Evolutionary conservation across 805 yeast genomes (phyloP).

Genomic region (Lachancea fermentati): DNA sequence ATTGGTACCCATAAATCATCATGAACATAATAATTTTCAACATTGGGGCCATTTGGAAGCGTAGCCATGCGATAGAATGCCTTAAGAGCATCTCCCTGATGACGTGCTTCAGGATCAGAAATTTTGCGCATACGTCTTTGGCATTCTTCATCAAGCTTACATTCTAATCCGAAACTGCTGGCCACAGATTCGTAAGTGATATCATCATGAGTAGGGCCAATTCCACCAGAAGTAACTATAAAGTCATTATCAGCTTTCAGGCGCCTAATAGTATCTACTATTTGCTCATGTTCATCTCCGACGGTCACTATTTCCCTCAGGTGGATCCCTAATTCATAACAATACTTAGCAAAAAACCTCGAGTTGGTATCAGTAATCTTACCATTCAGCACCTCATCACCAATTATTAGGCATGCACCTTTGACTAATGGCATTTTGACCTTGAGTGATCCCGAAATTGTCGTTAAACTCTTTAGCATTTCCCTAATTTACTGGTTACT

Average conservation of each 20-base stretch:
- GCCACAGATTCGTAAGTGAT: slow-evolving; percentile 77
- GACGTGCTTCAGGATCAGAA: slow-evolving; percentile 33
- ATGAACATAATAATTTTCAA: slow-evolving; percentile 42
- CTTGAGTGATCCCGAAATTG: background rate
- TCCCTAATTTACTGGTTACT: background rate
- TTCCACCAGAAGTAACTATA: slow-evolving; percentile 57
- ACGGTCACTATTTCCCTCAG: slow-evolving; percentile 63
- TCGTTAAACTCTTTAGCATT: background rate
- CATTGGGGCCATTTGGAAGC: slow-evolving; percentile 49
- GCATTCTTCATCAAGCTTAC: slow-evolving; percentile 50
- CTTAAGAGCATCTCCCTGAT: slow-evolving; percentile 39
- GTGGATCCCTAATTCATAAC: slow-evolving; percentile 64
- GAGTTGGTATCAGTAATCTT: slow-evolving; percentile 80
- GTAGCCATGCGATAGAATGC: slow-evolving; percentile 80
- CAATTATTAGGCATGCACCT: slow-evolving; percentile 48
- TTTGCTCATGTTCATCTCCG: slow-evolving; percentile 70
- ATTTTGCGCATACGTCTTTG: slow-evolving; percentile 53
- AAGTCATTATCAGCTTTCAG: slow-evolving; percentile 52
- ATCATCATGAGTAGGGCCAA: slow-evolving; percentile 90
- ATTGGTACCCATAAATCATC: slow-evolving; percentile 80
- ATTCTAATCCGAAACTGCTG: slow-evolving; percentile 48
- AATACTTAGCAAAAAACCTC: slow-evolving; percentile 58
- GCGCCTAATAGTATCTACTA: slow-evolving; percentile 43
- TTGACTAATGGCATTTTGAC: slow-evolving; percentile 20
- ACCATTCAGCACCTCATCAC: slow-evolving; percentile 85